Evolutionary conservation across 768 basidiomycete species (phyloP), one percentile per base, ranked within the genome.

Genomic region (Artomyces pyxidatus): DNA sequence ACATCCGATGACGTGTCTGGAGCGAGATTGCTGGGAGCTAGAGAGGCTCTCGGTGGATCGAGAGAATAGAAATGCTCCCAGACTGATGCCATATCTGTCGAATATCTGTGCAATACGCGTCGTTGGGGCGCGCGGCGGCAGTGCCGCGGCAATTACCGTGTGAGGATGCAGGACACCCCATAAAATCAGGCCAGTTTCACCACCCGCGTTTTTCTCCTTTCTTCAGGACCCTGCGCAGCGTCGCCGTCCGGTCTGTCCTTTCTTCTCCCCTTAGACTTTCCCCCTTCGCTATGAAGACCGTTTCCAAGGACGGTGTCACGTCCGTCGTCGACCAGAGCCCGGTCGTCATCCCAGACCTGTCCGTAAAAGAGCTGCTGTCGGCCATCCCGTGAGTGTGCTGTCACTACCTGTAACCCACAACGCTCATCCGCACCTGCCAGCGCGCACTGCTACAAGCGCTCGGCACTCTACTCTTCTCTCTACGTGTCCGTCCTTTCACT

Each of bases 391-490:
- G 60, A 54, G 84, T 75, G 26, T n/a, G 38, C 53, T 32, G 47
- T 6, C 17, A 37, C 48, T 37, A 54, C 19, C 47, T 30, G 28
- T 48, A 46, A 11, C 29, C 23, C 26, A 35, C 43, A 38, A n/a
- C 37, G 19, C 3, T 19, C 37, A 10, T 26, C 12, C 39, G n/a
- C 29, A 3, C 12, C 14, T 46, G 47, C 48, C 53, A 89, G 88
- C 12, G 56, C 84, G 8, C 91, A 91, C 67, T 97, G 95, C 72
- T 90, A 83, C 69, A 74, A 94, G 71, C 87, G 95, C 52, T 94
- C 90, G 0, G 87, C 90, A 4, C 53, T 93, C 59, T 76, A 73
- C 62, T 92, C 91, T 4, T 82, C 80, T 1, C 50, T 75, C 45
- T 92, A 96, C 65, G 71, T 95, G 88, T 88, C 65, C 51, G 82